Evolutionary conservation across 2,329 filamentous ascomycete genomes (phyloP), one percentile per base, ranked within the genome.

Genomic region (Verticillium tricorpus): DNA sequence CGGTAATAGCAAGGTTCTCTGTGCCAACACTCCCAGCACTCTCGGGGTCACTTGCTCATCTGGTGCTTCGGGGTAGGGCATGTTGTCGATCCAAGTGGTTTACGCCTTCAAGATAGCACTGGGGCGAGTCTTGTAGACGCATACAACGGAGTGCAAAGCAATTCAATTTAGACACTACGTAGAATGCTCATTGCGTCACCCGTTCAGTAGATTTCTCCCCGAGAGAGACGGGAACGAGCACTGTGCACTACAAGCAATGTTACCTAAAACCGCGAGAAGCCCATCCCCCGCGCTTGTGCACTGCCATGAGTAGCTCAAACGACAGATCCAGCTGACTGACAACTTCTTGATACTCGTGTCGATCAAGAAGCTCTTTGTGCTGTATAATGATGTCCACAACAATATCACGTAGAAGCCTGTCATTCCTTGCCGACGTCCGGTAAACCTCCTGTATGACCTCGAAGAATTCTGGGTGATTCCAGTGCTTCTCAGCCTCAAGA

Each of bases 391-490:
- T 15, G 15, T 45, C n/a, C 14, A 58, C 40, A 15, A 58, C 56
- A 8, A 32, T 28, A 17, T 54, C 37, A 11, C 60, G 54, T 19
- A 61, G 15, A 8, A 12, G 12, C 9, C 55, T 14, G n/a, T 58
- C 60, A 15, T n/a, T 50, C 8, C 34, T 25, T 12, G 57, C 22
- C 15, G 55, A 57, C 3, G 25, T 32, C 5, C 37, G 28, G 37
- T 61, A 61, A n/a, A 56, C 54, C 12, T 37, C 40, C 34, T 57
- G 37, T 12, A 56, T 56, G 2, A 55, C 60, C n/a, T 50, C 56
- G 39, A 58, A 34, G 39, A 61, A 58, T 22, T 61, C 60, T 37
- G 37, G 55, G 22, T 57, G 34, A 11, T 35, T 32, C 60, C 55
- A 58, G 17, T 57, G 28, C 3, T 14, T 32, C 7, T 56, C 22